These are phyloP conservation scores for Venturia nashicola DNA, from an alignment of 2,329 filamentous ascomycete genomes.

Conservation along the genomic window DNA sequence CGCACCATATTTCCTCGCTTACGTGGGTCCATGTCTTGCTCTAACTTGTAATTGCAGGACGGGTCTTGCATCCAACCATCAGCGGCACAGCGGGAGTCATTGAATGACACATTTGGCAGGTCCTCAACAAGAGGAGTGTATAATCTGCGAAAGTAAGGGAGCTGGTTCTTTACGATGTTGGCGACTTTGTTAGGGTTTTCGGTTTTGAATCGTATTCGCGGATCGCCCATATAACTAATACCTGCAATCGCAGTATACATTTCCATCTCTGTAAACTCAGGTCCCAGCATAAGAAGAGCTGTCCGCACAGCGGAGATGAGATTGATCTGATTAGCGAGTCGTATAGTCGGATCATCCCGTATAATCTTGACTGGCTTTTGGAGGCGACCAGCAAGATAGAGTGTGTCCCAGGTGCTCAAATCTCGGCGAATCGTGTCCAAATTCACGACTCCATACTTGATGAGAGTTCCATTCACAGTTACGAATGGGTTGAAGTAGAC, in stretches of 20 bases:
- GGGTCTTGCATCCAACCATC: slow-evolving; percentile 50
- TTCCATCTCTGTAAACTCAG: slow-evolving; percentile 72
- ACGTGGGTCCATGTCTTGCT: slow-evolving; percentile 85
- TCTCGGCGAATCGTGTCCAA: slow-evolving; percentile 80
- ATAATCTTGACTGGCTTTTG: slow-evolving; percentile 98
- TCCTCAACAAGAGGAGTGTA: slow-evolving; percentile 84
- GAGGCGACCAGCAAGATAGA: slow-evolving; percentile 90
- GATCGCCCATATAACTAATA: slow-evolving; percentile 88
- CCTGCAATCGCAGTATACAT: slow-evolving; percentile 85
- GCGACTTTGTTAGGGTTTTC: slow-evolving; percentile 87
- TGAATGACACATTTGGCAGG: slow-evolving; percentile 76
- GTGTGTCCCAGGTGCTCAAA: slow-evolving; percentile 79
- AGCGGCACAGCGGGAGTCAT: slow-evolving; percentile 15
- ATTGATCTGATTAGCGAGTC: slow-evolving; percentile 92
- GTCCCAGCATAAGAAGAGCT: slow-evolving; percentile 73
- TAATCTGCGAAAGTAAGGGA: slow-evolving; percentile 79
- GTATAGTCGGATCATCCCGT: slow-evolving; percentile 81
- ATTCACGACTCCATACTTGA: slow-evolving; percentile 97
- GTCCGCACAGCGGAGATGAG: slow-evolving; percentile 83
- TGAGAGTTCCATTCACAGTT: slow-evolving; percentile 84
- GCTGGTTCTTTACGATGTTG: slow-evolving; percentile 88
- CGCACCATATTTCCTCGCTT: slow-evolving; percentile 95
- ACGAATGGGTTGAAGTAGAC: slow-evolving; percentile 98
- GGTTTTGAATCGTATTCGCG: slow-evolving; percentile 82
- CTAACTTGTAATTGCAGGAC: slow-evolving; percentile 49